These are phyloP conservation scores for Moniliophthora roreri DNA, from an alignment of 1,284 basidiomycete genomes.

Conservation along the genomic window DNA sequence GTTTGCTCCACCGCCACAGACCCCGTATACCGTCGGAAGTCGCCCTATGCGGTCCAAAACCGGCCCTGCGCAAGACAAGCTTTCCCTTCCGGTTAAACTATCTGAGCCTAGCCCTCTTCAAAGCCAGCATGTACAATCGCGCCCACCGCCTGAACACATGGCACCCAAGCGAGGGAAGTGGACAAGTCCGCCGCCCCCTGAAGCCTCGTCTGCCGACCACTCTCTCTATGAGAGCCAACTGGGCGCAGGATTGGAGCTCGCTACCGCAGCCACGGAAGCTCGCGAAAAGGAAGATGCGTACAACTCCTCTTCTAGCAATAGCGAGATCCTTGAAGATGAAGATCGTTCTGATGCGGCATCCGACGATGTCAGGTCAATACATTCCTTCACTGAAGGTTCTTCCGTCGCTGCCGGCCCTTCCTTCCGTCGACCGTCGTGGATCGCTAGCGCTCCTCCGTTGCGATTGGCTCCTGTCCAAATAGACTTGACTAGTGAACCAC, in stretches of 20 bases:
- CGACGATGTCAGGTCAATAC: conserved; percentile 66
- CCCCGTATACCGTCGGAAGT: conserved; percentile 64
- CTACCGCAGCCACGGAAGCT: conserved; percentile 60
- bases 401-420: conserved; percentile 22
- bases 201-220: conserved; percentile 66
- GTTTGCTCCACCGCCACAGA: conserved; percentile 63
- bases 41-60: conserved; percentile 55
- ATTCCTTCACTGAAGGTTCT: conserved; percentile 53
- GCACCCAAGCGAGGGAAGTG: conserved; percentile 73
- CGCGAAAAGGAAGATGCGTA: conserved; percentile 46
- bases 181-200: conserved; percentile 81
- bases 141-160: conserved; percentile 69
- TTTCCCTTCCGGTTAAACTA: conserved; percentile 50
- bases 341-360: conserved; percentile 59
- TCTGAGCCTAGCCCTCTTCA: conserved; percentile 39
- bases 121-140: conserved; percentile 35
- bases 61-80: conserved; percentile 37
- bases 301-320: conserved; percentile 56
- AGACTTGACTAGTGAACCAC: conserved; percentile 12
- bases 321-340: conserved; percentile 64
- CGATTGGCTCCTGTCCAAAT: conserved; percentile 23
- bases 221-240: conserved; percentile 65
- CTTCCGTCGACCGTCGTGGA: conserved; percentile 40
- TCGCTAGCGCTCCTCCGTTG: conserved; percentile 31
- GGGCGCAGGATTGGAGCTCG: conserved; percentile 61